These are phyloP conservation scores for Ilex paraguariensis DNA, from an alignment of 305 asterid species.

Conservation along the genomic window DNA sequence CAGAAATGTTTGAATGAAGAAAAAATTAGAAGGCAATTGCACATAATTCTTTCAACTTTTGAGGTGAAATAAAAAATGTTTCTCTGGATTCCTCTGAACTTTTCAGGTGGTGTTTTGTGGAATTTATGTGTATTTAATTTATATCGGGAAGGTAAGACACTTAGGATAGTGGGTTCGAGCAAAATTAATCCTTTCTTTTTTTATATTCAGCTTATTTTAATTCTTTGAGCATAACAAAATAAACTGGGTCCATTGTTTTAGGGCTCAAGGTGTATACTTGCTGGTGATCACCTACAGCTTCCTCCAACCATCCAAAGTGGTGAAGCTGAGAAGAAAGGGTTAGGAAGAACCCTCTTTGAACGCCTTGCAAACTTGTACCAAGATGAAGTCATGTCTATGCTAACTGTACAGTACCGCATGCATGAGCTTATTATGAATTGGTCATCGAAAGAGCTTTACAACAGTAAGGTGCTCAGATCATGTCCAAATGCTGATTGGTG, in stretches of 20 bases:
- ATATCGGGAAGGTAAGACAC: too few species aligned
- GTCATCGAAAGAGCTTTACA: slow-evolving; percentile 86
- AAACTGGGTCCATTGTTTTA: slow-evolving; percentile 21
- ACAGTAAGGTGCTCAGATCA: slow-evolving; percentile 63
- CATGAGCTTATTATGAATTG: slow-evolving; percentile 91
- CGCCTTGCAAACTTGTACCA: slow-evolving; percentile 89
- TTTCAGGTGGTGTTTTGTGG: too few species aligned
- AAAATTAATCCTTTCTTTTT: too few species aligned
- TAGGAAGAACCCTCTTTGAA: slow-evolving; percentile 92
- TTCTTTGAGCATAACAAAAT: slow-evolving; percentile 11
- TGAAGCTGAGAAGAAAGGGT: slow-evolving; percentile 93
- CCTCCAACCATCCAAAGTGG: slow-evolving; percentile 98
- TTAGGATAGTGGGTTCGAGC: too few species aligned
- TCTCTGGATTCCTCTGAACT: too few species aligned
- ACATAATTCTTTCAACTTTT: too few species aligned
- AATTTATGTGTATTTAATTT: too few species aligned
- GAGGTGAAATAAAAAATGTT: too few species aligned
- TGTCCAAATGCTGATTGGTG: neutral
- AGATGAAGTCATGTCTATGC: slow-evolving; percentile 81
- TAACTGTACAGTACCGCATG: slow-evolving; percentile 99
- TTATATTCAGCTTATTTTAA: too few species aligned
- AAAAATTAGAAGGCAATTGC: too few species aligned
- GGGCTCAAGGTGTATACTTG: slow-evolving; percentile 92
- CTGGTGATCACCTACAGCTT: slow-evolving; percentile 98
- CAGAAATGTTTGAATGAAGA: too few species aligned